Base-by-base conservation (phyloP, 2,329 filamentous ascomycete species). In the Tolypocladium inflatum region DNA sequence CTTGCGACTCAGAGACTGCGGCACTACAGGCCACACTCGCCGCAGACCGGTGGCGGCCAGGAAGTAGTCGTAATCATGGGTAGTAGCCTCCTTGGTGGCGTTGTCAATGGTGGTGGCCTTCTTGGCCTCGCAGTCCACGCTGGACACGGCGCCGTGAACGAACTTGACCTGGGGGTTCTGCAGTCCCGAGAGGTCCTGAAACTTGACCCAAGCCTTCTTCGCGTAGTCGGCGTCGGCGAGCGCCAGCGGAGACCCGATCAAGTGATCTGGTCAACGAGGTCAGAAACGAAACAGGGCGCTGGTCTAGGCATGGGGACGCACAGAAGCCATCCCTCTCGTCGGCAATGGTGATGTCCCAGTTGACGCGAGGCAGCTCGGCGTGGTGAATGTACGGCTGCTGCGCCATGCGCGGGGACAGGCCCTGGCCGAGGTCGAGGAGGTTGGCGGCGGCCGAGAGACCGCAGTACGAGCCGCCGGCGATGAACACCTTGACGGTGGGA, bases 261-360 rank as follows among this genome's bases (percentile, higher is more conserved):
- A 71, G 70, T 93, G 89, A 71, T 85, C 88, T 91, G 59, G 21
- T 51, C 23, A 26, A 26, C 3, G n/a, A 33, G 19, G 42, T 63
- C 57, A 62, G 55, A 61, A 17, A 37, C 26, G 21, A 8, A 7
- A 56, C 4, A 54, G 45, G 37, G 33, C 39, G 42, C 45, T 2
- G 19, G 13, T 21, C 26, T 38, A 51, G 48, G 23, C n/a, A 17
- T 37, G 15, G 30, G 43, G 7, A 73, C 86, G 65, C 76, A 91
- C 88, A 91, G 70, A 85, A 91, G n/a, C 89, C 89, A 75, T 92
- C 89, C n/a, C 87, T 78, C 70, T 91, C 87, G 65, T 92, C 88
- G 30, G 90, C 84, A 26, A 92, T 80, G 26, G 87, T 91, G 55
- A 92, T 85, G 42, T 90, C 80, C 17, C 90, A 71, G 1, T 82